Percentiles rank a stretch among this genome's conserved stretches.
Evolutionary conservation across 257 asterid genomes (phyloP).

Genomic region (Nicotiana tomentosiformis): DNA sequence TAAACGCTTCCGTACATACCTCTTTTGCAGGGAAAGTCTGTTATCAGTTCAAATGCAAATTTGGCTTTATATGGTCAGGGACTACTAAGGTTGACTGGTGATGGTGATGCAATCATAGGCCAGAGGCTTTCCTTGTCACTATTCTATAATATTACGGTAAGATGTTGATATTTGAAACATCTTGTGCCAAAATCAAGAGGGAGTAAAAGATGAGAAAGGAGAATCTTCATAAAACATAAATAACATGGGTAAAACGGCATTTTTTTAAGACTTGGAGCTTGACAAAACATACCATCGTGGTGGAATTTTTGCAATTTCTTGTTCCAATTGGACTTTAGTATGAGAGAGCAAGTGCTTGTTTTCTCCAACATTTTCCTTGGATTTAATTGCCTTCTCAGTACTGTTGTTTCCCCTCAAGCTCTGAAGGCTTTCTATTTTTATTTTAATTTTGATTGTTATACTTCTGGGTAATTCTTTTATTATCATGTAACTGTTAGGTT

Average conservation of each 20-base stretch:
- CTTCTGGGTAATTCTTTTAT: slow-evolving; percentile 17
- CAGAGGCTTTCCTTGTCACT: slow-evolving; percentile 84
- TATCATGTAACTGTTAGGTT: slow-evolving; percentile 40
- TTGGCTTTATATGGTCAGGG: slow-evolving; percentile 92
- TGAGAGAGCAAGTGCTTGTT: slow-evolving; percentile 5
- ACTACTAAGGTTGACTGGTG: slow-evolving; percentile 67
- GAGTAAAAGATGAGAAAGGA: not conserved
- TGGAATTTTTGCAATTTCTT: not conserved
- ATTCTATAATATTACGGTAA: slow-evolving; percentile 87
- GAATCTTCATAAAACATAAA: not conserved
- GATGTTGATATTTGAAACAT: slow-evolving; percentile 20
- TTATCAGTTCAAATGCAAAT: slow-evolving; percentile 84
- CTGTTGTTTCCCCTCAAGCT: slow-evolving; percentile 11
- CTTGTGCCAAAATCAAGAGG: not conserved
- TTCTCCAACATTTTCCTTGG: not conserved
- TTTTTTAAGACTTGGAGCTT: not conserved
- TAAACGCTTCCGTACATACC: not conserved
- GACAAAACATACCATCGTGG: not conserved
- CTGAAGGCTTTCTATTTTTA: not conserved
- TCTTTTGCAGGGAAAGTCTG: slow-evolving; percentile 66
- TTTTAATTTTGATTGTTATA: slow-evolving; percentile 5
- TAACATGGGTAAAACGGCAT: not conserved
- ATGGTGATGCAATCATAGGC: slow-evolving; percentile 89
- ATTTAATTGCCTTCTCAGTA: slow-evolving; percentile 1
- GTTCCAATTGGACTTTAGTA: not conserved